Evolutionary conservation across 345 rosid species (phyloP).

Genomic region (Gossypium arboreum): DNA sequence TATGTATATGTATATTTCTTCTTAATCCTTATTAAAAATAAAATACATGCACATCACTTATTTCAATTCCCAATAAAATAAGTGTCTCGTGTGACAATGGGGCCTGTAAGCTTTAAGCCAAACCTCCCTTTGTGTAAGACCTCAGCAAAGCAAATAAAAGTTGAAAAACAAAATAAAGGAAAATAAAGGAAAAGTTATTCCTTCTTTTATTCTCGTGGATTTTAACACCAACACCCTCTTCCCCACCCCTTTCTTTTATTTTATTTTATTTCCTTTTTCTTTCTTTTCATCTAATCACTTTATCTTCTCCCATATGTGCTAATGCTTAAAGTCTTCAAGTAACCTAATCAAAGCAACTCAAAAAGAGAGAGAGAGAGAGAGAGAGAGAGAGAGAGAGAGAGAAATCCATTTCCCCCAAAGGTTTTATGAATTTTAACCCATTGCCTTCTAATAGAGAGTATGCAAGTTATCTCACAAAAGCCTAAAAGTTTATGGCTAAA

Average conservation of each 20-base stretch:
- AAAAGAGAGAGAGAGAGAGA: background rate
- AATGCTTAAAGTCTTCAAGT: conserved; percentile 18
- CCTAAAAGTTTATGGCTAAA: no score
- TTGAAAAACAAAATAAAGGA: conserved; percentile 10
- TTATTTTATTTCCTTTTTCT: background rate
- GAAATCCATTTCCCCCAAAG: conserved; percentile 7
- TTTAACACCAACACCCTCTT: conserved; percentile 17
- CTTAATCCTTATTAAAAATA: no score
- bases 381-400: no score
- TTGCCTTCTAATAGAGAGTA: conserved; percentile 22
- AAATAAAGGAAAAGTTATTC: conserved; percentile 31
- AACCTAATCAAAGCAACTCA: conserved; percentile 13
- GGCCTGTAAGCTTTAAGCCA: conserved; percentile 14
- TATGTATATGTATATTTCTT: no score
- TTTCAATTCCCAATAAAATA: background rate
- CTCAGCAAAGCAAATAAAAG: conserved; percentile 27
- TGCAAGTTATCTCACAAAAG: background rate
- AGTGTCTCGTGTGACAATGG: background rate
- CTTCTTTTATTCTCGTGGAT: conserved; percentile 21
- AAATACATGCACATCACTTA: background rate
- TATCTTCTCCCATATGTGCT: conserved; percentile 20
- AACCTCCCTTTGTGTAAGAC: conserved; percentile 23
- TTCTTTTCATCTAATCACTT: conserved; percentile 24
- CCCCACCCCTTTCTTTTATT: background rate
- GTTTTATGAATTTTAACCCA: background rate